These are phyloP conservation scores for Colletotrichum godetiae DNA, from an alignment of 2,329 filamentous ascomycete genomes.

Conservation along the genomic window DNA sequence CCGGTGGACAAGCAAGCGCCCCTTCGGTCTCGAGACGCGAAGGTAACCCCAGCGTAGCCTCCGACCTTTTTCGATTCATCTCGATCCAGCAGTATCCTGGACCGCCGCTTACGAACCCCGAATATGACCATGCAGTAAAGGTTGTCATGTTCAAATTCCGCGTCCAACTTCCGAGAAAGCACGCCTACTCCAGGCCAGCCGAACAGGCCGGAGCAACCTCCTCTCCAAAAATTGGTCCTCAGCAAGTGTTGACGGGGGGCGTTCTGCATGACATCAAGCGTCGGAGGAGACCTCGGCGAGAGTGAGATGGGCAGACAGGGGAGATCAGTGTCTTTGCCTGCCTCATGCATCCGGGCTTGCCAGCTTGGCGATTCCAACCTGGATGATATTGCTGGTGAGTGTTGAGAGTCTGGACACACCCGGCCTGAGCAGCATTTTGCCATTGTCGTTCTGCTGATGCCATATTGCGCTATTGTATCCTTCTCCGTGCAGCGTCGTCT, in stretches of 20 bases:
- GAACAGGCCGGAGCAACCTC: constrained; percentile 1
- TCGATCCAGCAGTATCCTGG: constrained; percentile 26
- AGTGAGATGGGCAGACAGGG: constrained; percentile 22
- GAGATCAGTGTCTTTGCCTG: constrained; percentile 33
- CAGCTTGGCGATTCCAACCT: constrained; percentile 29
- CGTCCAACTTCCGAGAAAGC: neutral
- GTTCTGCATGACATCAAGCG: constrained; percentile 33
- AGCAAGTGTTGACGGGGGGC: constrained; percentile 11
- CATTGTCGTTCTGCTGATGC: constrained; percentile 31
- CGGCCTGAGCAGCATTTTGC: constrained; percentile 28
- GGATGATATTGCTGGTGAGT: constrained; percentile 15
- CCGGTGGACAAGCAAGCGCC: constrained; percentile 15
- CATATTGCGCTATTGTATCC: constrained; percentile 30
- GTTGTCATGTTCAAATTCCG: constrained; percentile 23
- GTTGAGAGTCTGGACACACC: constrained; percentile 8
- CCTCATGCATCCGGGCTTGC: constrained; percentile 34
- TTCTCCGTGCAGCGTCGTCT: constrained; percentile 28
- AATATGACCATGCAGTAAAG: constrained; percentile 21
- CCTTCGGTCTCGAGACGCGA: constrained; percentile 17
- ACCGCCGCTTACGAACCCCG: constrained; percentile 19
- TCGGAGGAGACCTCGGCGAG: constrained; percentile 25
- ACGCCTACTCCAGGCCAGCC: constrained; percentile 8
- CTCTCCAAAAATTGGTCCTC: constrained; percentile 8
- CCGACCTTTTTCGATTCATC: constrained; percentile 24
- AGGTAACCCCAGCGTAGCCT: constrained; percentile 19